Percentiles rank a stretch among this genome's conserved stretches.
These are phyloP conservation scores for Quercus gilva DNA, from an alignment of 306 rosid species.

Conservation along the genomic window DNA sequence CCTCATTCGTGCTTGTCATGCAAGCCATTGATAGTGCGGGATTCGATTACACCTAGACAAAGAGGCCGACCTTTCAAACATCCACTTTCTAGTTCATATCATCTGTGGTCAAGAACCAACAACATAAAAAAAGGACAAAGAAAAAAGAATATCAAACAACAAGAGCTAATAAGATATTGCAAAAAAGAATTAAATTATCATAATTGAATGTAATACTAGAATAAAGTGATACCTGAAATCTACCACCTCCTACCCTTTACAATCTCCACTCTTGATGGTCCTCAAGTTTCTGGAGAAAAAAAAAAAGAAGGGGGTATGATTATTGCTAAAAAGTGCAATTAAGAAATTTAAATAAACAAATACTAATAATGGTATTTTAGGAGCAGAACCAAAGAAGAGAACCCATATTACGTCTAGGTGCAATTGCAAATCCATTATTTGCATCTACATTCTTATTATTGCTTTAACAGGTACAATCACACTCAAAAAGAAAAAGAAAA, in stretches of 20 bases:
- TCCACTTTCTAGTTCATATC: conserved; percentile 20
- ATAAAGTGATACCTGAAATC: conserved; percentile 21
- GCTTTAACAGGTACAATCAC: neutral
- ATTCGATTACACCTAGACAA: conserved; percentile 26
- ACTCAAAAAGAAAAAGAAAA: neutral
- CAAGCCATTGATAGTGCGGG: conserved; percentile 71
- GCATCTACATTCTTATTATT: neutral
- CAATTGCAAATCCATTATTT: neutral
- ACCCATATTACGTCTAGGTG: conserved; percentile 3
- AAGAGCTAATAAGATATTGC: neutral
- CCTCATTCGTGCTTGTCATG: conserved; percentile 34
- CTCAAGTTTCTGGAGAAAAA: conserved; percentile 27
- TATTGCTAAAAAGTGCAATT: conserved; percentile 3
- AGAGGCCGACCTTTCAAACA: conserved; percentile 3
- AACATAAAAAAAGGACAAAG: too few species aligned
- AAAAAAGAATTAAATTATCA: neutral
- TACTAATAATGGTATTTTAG: neutral
- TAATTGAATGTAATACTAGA: neutral
- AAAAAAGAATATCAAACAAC: neutral
- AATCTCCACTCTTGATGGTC: conserved; percentile 46
- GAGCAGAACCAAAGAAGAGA: neutral
- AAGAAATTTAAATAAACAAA: neutral
- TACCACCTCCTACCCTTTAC: conserved; percentile 31
- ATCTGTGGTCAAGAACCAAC: neutral
- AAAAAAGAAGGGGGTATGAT: neutral